A percentile compares a stretch with the other conserved stretches of the same genome.
These are phyloP conservation scores for Cinnamomum micranthum DNA, from an alignment of 164 flowering plant genomes.

Conservation along the genomic window DNA sequence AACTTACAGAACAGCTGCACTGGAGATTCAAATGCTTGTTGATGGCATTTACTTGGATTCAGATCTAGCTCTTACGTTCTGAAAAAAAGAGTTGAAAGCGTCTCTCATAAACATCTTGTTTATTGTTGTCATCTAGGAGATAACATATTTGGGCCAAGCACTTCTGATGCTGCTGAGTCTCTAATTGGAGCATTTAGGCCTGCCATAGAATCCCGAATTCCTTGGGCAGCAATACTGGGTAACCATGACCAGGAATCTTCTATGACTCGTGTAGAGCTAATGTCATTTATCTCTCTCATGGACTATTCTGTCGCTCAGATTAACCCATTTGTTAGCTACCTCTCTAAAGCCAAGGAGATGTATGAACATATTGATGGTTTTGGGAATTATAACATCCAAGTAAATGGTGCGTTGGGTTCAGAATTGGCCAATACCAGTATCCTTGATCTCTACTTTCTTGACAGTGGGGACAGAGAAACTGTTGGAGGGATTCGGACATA, in stretches of 20 bases:
- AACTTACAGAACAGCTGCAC: neutral
- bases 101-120: constrained; percentile 1
- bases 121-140: constrained; percentile 46
- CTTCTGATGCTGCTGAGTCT: constrained; percentile 91
- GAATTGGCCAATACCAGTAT: constrained; percentile 54
- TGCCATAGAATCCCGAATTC: constrained; percentile 58
- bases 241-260: constrained; percentile 98
- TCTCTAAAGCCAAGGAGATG: constrained; percentile 6
- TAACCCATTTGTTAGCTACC: constrained; percentile 41
- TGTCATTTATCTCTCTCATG: constrained; percentile 73
- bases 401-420: constrained; percentile 69
- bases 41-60: neutral
- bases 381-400: constrained; percentile 74
- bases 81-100: no score
- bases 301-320: constrained; percentile 73
- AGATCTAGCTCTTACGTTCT: neutral
- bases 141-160: constrained; percentile 77
- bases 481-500: constrained; percentile 59
- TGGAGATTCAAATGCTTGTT: neutral
- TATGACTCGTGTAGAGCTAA: constrained; percentile 76
- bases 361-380: constrained; percentile 60
- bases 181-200: constrained; percentile 60
- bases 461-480: constrained; percentile 72
- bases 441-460: constrained; percentile 81
- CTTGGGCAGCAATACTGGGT: constrained; percentile 94